phyloP scores from a whole-genome alignment of 805 yeast genomes.

The Dipodascopsis uninucleata region DNA sequence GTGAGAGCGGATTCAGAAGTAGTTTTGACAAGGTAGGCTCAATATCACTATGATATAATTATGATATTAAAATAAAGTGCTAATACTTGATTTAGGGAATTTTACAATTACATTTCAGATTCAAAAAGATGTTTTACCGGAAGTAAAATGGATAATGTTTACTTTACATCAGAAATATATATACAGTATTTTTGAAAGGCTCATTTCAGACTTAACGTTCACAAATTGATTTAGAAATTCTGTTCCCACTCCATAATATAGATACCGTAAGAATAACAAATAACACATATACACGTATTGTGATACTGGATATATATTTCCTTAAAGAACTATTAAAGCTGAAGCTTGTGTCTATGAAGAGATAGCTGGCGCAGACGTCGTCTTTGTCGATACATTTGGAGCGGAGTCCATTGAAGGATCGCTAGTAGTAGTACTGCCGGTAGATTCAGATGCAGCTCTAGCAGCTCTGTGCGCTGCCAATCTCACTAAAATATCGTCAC shows the following conservation, averaged over 20 bases:
- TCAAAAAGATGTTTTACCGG: conserved; percentile 34
- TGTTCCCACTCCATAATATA: no score
- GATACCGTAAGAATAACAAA: no score
- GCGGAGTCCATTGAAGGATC: no score
- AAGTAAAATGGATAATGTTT: conserved; percentile 25
- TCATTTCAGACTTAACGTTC: no score
- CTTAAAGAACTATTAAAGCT: no score
- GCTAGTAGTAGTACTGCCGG: no score
- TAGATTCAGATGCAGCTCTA: no score
- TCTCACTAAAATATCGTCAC: conserved; percentile 14
- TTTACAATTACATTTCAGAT: conserved; percentile 37
- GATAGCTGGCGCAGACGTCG: no score
- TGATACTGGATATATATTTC: no score
- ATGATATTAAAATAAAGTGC: neutral
- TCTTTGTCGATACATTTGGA: neutral
- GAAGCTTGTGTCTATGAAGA: no score
- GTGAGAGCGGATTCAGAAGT: conserved; percentile 32
- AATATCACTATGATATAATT: neutral
- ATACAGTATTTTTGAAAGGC: conserved; percentile 39
- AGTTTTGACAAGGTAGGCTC: conserved; percentile 34
- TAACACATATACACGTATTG: no score
- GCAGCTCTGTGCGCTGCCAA: conserved; percentile 17
- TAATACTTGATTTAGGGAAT: conserved; percentile 30
- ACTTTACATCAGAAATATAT: conserved; percentile 35
- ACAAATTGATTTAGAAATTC: no score